Percentiles rank a stretch among this genome's conserved stretches.
Conservation (phyloP, 2,329 filamentous ascomycete species). For the Hymenoscyphus scutula region DNA sequence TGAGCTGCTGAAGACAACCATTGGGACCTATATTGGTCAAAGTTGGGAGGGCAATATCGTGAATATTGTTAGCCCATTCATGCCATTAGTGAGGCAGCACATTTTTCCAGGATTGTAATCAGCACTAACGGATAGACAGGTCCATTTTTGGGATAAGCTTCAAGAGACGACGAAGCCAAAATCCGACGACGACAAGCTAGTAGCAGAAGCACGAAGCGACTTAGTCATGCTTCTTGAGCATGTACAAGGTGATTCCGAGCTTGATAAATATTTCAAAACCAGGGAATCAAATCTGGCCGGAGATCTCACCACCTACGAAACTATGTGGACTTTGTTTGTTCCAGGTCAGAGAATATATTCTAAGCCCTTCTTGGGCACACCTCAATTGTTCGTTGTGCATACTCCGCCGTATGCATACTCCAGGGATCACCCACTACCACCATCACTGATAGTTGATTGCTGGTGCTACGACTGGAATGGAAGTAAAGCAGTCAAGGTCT, state of each 20-base stretch:
- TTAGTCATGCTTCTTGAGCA: constrained; percentile 8
- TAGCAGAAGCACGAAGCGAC: neutral
- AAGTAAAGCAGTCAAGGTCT: constrained; percentile 8
- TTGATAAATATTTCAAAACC: constrained; percentile 17
- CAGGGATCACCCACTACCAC: neutral
- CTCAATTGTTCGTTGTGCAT: constrained; percentile 3
- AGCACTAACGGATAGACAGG: too few relatives aligned
- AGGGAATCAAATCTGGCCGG: constrained; percentile 20
- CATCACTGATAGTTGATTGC: neutral
- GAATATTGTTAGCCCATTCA: too few relatives aligned
- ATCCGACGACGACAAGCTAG: neutral
- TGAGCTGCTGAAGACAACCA: too few relatives aligned
- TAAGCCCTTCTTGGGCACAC: constrained; percentile 4
- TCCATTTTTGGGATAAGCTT: constrained; percentile 8
- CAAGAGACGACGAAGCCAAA: neutral
- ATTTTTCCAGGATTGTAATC: too few relatives aligned
- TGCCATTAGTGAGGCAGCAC: too few relatives aligned
- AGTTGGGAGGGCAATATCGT: too few relatives aligned
- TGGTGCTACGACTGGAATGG: constrained; percentile 19
- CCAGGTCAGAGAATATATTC: neutral
- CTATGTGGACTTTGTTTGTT: constrained; percentile 36
- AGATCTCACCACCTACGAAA: constrained; percentile 35
- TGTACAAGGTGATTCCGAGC: constrained; percentile 3
- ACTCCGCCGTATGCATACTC: neutral
- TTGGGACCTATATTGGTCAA: too few relatives aligned